Percentiles rank a stretch among this genome's conserved stretches.
Evolutionary conservation across 2,329 filamentous ascomycete genomes (phyloP).

Genomic region (Zopfia rhizophila): DNA sequence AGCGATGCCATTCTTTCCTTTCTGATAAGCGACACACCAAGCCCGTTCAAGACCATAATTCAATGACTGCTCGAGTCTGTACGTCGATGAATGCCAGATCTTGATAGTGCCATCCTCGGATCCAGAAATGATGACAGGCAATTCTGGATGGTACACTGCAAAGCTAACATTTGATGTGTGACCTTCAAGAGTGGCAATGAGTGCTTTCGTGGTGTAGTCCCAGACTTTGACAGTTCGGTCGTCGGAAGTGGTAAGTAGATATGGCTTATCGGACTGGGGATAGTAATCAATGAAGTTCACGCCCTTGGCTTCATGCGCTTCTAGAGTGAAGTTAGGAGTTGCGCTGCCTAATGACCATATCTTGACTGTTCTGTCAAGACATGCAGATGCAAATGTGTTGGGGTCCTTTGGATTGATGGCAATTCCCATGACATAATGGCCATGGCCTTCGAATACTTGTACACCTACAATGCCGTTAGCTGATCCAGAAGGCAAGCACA

Average conservation of each 20-base stretch:
- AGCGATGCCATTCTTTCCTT: conserved; percentile 91
- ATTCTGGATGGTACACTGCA: conserved; percentile 95
- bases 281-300: conserved; percentile 97
- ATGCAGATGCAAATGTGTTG: conserved; percentile 91
- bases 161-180: conserved; percentile 99
- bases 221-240: conserved; percentile 97
- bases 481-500: too few species aligned
- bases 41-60: conserved; percentile 96
- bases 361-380: conserved; percentile 95
- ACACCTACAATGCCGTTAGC: conserved; percentile 61
- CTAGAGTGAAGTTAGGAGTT: conserved; percentile 95
- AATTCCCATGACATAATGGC: conserved; percentile 96
- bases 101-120: conserved; percentile 98
- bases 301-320: conserved; percentile 96
- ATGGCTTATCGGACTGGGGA: conserved; percentile 75
- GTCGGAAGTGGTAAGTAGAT: conserved; percentile 95
- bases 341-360: conserved; percentile 96
- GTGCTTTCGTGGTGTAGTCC: conserved; percentile 98
- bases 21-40: conserved; percentile 97
- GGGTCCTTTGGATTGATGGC: conserved; percentile 90
- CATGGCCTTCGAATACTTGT: conserved; percentile 95
- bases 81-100: conserved; percentile 99
- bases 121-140: conserved; percentile 96
- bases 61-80: conserved; percentile 92
- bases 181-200: conserved; percentile 95